Base-by-base conservation (phyloP, 768 basidiomycete species). In the Collybia sp. region DNA sequence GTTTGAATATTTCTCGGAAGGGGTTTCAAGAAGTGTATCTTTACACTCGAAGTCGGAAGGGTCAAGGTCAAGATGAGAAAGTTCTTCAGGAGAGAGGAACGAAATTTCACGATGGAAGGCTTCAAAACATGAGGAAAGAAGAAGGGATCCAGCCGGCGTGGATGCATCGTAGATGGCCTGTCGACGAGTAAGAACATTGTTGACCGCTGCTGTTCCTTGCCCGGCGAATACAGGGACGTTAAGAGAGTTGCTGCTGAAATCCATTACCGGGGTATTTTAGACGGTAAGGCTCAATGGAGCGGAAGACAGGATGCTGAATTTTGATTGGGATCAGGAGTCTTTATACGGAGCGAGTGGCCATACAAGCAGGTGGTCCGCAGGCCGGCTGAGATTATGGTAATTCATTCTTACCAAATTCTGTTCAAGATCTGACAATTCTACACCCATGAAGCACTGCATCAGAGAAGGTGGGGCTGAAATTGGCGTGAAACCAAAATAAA, bases 141-240 rank as follows among this genome's bases (percentile, higher is more conserved):
- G 63, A 30, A 76, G 53, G 10, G 63, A 55, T 2, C 73, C 77
- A 1, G 62, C 55, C 3, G 71, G 59, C 11, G 72, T 68, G 19
- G 62, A 58, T 13, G 72, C 70, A 49, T 77, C 75, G 25, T 53
- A 58, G 15, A 72, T 45, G 5, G 72, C 72, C 54, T 70, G 70
- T 18, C 65, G 60, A 6, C 61, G 60, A 12, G 66, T 63, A 30
- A 60, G 56, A 12, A 50, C 44, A 19, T 67, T 50, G 40, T 64
- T 65, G 17, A 65, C 50, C 11, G 61, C 59, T 10, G 65, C 42
- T 2, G 72, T 68, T 2, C 78, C 82, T 54, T 83, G 82, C 5
- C 81, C 80, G 37, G 76, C 68, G 52, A 83, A 83, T 13, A 80
- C 59, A 3, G 77, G 81, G 38, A 83, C 53, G 47, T 67, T 44